Percentiles rank a stretch among this genome's conserved stretches.
These are phyloP conservation scores for Bipolaris victoriae DNA, from an alignment of 2,329 filamentous ascomycete species.

Conservation along the genomic window DNA sequence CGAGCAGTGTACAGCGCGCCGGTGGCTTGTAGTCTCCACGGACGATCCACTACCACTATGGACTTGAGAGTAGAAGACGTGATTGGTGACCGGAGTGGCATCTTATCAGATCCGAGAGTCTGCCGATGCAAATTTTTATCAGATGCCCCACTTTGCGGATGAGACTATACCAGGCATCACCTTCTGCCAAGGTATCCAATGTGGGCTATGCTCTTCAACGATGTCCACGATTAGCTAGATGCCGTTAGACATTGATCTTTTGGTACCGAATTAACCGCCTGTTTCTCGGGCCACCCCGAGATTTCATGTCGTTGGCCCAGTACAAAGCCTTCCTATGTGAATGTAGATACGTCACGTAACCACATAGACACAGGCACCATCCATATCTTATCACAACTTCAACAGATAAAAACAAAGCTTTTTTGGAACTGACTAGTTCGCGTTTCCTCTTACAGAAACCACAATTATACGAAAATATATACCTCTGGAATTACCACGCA, in stretches of 20 bases:
- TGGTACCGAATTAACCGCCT: not conserved
- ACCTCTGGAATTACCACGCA: too few relatives aligned
- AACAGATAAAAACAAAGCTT: too few relatives aligned
- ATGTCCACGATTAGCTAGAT: not conserved
- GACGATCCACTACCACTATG: constrained; percentile 11
- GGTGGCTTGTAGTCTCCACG: not conserved
- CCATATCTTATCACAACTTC: too few relatives aligned
- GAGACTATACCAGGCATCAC: not conserved
- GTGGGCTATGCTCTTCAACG: not conserved
- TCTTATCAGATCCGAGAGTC: constrained; percentile 18
- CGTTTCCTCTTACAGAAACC: too few relatives aligned
- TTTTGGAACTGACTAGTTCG: too few relatives aligned
- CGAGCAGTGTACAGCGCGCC: not conserved
- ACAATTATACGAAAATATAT: too few relatives aligned
- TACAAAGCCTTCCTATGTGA: too few relatives aligned
- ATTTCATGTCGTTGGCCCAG: not conserved
- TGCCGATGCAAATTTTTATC: constrained; percentile 20
- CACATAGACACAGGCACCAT: too few relatives aligned
- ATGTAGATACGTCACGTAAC: too few relatives aligned
- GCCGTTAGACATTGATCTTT: not conserved
- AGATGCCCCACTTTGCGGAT: constrained; percentile 10
- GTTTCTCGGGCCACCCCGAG: not conserved
- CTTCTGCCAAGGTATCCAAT: constrained; percentile 1
- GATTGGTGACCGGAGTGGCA: not conserved
- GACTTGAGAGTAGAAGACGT: not conserved